phyloP scores from a whole-genome alignment of 805 yeast species.

The Tetrapisispora fleetii region DNA sequence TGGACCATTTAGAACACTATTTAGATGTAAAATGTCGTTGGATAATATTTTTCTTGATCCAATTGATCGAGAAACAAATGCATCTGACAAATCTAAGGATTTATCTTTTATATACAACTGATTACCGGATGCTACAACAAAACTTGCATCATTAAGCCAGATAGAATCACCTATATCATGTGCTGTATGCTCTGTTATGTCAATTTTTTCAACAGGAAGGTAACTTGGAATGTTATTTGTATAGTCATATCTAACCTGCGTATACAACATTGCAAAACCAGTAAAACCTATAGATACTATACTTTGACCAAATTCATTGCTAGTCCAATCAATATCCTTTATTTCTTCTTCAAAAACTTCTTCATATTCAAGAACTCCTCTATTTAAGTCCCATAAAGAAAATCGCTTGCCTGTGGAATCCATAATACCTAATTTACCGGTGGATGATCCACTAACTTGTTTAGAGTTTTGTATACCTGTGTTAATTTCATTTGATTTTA shows the following conservation, averaged over 20 bases:
- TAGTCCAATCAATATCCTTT: constrained; percentile 82
- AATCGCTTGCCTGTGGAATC: constrained; percentile 41
- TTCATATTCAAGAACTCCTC: constrained; percentile 57
- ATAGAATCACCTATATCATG: constrained; percentile 82
- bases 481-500: constrained; percentile 36
- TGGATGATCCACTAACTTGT: constrained; percentile 62
- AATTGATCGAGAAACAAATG: constrained; percentile 42
- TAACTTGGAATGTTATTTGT: constrained; percentile 73
- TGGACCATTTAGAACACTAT: constrained; percentile 76
- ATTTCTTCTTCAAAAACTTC: constrained; percentile 36
- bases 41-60: constrained; percentile 49
- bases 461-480: constrained; percentile 48
- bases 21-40: constrained; percentile 53
- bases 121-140: constrained; percentile 82
- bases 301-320: constrained; percentile 53
- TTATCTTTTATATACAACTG: constrained; percentile 79
- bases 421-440: constrained; percentile 68
- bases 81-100: constrained; percentile 45
- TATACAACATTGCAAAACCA: constrained; percentile 52
- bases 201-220: constrained; percentile 63
- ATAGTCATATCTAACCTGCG: constrained; percentile 82
- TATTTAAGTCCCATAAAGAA: constrained; percentile 70
- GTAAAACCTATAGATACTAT: constrained; percentile 74
- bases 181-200: constrained; percentile 58
- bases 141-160: constrained; percentile 72